A percentile compares a stretch with the other conserved stretches of the same genome.
Conservation (phyloP, 495 filamentous ascomycete genomes). For the Talaromyces thailandensis region DNA sequence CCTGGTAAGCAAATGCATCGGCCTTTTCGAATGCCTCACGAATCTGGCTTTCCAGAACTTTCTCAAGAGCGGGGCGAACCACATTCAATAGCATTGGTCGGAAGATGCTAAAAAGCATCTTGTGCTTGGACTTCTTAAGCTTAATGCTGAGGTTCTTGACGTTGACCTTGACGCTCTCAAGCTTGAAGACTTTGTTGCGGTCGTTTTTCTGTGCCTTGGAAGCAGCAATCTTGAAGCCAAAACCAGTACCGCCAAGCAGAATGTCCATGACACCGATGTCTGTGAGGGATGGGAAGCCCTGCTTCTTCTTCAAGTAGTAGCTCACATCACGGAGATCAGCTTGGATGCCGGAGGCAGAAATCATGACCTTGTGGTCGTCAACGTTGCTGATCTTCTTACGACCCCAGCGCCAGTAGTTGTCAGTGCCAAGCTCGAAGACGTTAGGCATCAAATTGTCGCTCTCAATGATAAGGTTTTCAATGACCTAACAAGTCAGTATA, state of each 20-base stretch:
- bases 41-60: slow-evolving; percentile 75
- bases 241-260: slow-evolving; percentile 76
- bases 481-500: slow-evolving; percentile 28
- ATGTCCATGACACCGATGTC: slow-evolving; percentile 89
- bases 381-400: slow-evolving; percentile 77
- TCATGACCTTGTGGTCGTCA: slow-evolving; percentile 67
- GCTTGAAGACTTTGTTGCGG: slow-evolving; percentile 79
- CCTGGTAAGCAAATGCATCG: slow-evolving; percentile 60
- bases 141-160: slow-evolving; percentile 85
- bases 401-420: slow-evolving; percentile 95
- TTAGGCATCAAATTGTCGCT: slow-evolving; percentile 97
- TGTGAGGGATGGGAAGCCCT: slow-evolving; percentile 85
- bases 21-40: slow-evolving; percentile 57
- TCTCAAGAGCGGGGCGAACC: slow-evolving; percentile 73
- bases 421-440: slow-evolving; percentile 77
- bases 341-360: slow-evolving; percentile 84
- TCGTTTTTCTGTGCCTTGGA: slow-evolving; percentile 72
- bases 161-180: slow-evolving; percentile 78
- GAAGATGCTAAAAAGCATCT: slow-evolving; percentile 77
- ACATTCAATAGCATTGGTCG: slow-evolving; percentile 82
- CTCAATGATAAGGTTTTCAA: slow-evolving; percentile 93
- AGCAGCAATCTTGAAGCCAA: slow-evolving; percentile 87
- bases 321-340: slow-evolving; percentile 59
- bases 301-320: slow-evolving; percentile 93
- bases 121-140: slow-evolving; percentile 88